Conservation (phyloP, 225 moss, liverwort and hornwort species). For the Sphagnum contortum region DNA sequence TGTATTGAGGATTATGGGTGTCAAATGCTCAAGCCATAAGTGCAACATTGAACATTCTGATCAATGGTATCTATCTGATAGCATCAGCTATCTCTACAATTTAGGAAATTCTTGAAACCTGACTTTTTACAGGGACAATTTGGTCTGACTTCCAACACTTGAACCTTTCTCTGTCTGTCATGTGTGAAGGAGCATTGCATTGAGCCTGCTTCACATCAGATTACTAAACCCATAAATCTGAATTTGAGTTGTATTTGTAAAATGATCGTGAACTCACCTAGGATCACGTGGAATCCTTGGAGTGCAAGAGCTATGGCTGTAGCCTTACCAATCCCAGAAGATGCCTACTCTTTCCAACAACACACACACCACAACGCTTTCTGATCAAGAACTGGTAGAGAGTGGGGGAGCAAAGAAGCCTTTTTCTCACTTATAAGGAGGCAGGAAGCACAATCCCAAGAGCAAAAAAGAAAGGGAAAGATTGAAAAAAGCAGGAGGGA, state of each 20-base stretch:
- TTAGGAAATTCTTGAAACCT: too few relatives aligned
- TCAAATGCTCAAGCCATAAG: too few relatives aligned
- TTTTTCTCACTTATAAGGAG: constrained; percentile 12
- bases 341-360: constrained; percentile 34
- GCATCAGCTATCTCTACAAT: too few relatives aligned
- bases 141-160: too few relatives aligned
- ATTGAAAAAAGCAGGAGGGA: neutral
- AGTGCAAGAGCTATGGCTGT: constrained; percentile 73
- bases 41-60: too few relatives aligned
- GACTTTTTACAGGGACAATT: too few relatives aligned
- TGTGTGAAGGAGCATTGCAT: too few relatives aligned
- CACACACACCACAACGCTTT: neutral
- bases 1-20: too few relatives aligned
- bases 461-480: neutral
- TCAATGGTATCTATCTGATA: too few relatives aligned
- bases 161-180: too few relatives aligned
- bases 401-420: neutral
- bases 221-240: neutral
- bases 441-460: neutral
- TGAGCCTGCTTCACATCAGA: too few relatives aligned
- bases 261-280: constrained; percentile 30
- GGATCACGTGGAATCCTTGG: constrained; percentile 71
- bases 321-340: constrained; percentile 85
- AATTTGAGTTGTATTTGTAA: neutral
- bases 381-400: neutral